These are phyloP conservation scores for Neurospora discreta DNA, from an alignment of 495 filamentous ascomycete species.

Conservation along the genomic window DNA sequence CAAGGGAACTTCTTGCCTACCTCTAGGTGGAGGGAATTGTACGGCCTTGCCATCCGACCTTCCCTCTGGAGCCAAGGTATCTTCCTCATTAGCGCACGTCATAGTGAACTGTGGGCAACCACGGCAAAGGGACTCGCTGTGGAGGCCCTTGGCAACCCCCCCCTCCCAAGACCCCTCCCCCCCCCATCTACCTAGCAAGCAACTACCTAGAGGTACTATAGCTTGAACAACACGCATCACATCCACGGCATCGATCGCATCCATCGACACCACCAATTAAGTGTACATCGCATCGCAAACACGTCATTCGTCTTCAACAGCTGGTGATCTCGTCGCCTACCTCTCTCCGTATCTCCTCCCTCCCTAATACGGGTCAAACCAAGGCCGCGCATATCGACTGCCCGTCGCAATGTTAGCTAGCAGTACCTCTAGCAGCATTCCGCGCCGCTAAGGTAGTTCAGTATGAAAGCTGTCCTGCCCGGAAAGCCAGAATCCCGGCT, in stretches of 20 bases:
- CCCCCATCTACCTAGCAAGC: too few relatives aligned
- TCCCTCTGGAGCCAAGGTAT: neutral
- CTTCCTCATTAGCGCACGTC: neutral
- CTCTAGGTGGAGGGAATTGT: too few relatives aligned
- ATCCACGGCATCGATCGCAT: neutral
- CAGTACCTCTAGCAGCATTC: neutral
- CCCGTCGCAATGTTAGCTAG: neutral
- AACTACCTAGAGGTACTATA: neutral
- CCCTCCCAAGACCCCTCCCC: too few relatives aligned
- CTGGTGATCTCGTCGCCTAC: neutral
- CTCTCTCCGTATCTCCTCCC: neutral
- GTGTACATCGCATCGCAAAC: neutral
- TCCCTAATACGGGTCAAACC: neutral
- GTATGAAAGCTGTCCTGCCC: slow-evolving; percentile 71
- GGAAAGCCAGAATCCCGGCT: slow-evolving; percentile 82
- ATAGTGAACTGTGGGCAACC: neutral
- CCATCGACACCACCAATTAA: neutral
- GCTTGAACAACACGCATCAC: neutral
- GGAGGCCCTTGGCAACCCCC: neutral
- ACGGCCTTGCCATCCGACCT: neutral
- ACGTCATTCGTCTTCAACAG: neutral
- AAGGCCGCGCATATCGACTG: neutral
- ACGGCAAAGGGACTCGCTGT: neutral
- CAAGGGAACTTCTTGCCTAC: too few relatives aligned
- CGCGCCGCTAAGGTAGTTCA: neutral